Evolutionary conservation across 1,284 basidiomycete genomes (phyloP).

Genomic region (Heterobasidion occidentale): DNA sequence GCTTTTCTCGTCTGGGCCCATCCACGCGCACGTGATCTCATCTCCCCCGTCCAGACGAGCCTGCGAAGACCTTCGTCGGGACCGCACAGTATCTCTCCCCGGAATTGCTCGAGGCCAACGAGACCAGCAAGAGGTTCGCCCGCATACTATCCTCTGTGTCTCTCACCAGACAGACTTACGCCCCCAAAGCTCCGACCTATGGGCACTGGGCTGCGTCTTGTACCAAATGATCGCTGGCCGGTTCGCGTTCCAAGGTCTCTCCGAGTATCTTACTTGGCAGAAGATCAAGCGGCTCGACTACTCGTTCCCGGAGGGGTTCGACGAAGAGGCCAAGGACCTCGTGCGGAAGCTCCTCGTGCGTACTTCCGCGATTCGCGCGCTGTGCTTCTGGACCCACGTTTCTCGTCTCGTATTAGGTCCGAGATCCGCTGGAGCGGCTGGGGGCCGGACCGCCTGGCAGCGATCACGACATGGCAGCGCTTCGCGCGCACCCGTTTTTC

Average conservation of each 20-base stretch:
- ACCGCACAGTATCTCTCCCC: conserved; percentile 96
- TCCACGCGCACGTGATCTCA: conserved; percentile 10
- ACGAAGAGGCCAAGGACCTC: conserved; percentile 60
- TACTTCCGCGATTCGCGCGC: background rate
- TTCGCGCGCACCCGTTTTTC: conserved; percentile 78
- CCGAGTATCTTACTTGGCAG: conserved; percentile 79
- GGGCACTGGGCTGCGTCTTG: conserved; percentile 94
- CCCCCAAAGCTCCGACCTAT: conserved; percentile 79
- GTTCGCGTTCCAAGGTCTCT: conserved; percentile 85
- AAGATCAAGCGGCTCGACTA: conserved; percentile 74
- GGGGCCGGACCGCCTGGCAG: conserved; percentile 51
- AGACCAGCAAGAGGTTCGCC: conserved; percentile 60
- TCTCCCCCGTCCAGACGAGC: conserved; percentile 27
- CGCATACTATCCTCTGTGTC: background rate
- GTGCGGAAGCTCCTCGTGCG: conserved; percentile 57
- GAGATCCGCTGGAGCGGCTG: conserved; percentile 61
- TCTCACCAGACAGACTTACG: background rate
- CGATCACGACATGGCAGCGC: conserved; percentile 41
- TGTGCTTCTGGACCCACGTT: background rate
- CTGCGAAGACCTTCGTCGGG: conserved; percentile 83
- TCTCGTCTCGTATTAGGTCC: background rate
- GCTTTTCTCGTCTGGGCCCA: conserved; percentile 5
- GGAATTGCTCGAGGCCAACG: conserved; percentile 77
- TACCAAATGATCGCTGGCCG: conserved; percentile 95
- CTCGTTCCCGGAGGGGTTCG: conserved; percentile 66